These are phyloP conservation scores for Castanea crenata DNA, from an alignment of 306 rosid species.

Conservation along the genomic window DNA sequence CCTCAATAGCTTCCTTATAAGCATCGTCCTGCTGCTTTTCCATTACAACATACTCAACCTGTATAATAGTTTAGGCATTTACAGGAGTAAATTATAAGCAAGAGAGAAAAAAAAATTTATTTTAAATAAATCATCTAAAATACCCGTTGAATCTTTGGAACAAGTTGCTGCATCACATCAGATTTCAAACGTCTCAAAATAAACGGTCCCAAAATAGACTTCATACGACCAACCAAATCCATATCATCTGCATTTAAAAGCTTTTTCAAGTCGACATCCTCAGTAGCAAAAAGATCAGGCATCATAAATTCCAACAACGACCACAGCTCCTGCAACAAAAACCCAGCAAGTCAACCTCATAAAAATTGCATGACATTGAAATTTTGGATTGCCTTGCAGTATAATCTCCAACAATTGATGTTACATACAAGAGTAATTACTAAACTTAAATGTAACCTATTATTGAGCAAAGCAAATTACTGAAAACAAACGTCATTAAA, in stretches of 20 bases:
- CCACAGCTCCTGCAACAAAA: conserved; percentile 86
- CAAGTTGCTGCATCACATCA: conserved; percentile 99
- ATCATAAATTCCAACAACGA: conserved; percentile 93
- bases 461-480: not conserved
- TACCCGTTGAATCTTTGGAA: conserved; percentile 84
- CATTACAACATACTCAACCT: conserved; percentile 90
- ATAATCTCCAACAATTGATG: not conserved
- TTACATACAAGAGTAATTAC: not conserved
- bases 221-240: conserved; percentile 82
- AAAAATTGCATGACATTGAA: conserved; percentile 15
- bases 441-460: not conserved
- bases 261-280: conserved; percentile 92
- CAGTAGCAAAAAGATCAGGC: conserved; percentile 87
- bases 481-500: not conserved
- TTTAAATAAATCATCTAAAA: conserved; percentile 3
- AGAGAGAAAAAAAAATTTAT: not conserved
- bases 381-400: not conserved
- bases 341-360: conserved; percentile 17
- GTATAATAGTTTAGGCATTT: conserved; percentile 32
- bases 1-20: conserved; percentile 88
- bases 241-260: conserved; percentile 68
- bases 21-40: conserved; percentile 72
- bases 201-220: conserved; percentile 95
- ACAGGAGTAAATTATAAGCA: not conserved
- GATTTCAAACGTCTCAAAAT: conserved; percentile 91